Conservation (phyloP, 2,329 filamentous ascomycete species). For the Orbilia ellipsospora region DNA sequence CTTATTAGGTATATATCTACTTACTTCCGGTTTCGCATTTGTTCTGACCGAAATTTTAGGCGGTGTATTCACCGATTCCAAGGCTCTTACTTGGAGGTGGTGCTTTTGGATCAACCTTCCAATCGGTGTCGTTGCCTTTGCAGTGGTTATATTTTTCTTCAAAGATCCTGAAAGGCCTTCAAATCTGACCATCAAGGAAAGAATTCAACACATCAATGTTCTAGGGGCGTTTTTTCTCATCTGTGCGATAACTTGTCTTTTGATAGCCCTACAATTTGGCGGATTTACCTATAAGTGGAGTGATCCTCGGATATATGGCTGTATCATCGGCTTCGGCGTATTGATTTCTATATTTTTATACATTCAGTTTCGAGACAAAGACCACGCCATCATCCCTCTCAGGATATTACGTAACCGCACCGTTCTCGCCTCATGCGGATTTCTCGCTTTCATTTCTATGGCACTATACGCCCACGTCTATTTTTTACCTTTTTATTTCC, state of each 20-base stretch:
- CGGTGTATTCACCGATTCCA: conserved; percentile 62
- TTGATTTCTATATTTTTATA: conserved; percentile 60
- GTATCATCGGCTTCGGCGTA: conserved; percentile 57
- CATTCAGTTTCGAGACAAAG: conserved; percentile 60
- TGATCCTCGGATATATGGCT: conserved; percentile 47
- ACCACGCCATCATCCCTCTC: conserved; percentile 63
- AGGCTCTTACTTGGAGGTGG: conserved; percentile 65
- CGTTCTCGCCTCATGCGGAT: conserved; percentile 60
- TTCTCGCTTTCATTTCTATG: conserved; percentile 61
- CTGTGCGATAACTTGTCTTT: conserved; percentile 59
- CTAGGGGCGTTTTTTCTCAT: conserved; percentile 61
- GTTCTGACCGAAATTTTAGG: conserved; percentile 1
- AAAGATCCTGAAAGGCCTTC: conserved; percentile 57
- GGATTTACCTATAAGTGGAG: conserved; percentile 60
- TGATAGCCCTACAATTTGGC: conserved; percentile 61
- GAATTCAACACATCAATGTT: conserved; percentile 61
- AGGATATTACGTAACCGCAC: conserved; percentile 63
- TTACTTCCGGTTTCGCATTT: background rate
- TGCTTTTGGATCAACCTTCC: too few relatives aligned
- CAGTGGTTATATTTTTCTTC: conserved; percentile 62
- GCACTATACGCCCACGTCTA: conserved; percentile 63
- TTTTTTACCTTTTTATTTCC: conserved; percentile 66
- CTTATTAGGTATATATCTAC: conserved; percentile 63
- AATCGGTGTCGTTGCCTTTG: conserved; percentile 61
- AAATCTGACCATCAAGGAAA: conserved; percentile 55